phyloP scores from a whole-genome alignment of 1,284 basidiomycete genomes.

The Hemileia vastatrix region DNA sequence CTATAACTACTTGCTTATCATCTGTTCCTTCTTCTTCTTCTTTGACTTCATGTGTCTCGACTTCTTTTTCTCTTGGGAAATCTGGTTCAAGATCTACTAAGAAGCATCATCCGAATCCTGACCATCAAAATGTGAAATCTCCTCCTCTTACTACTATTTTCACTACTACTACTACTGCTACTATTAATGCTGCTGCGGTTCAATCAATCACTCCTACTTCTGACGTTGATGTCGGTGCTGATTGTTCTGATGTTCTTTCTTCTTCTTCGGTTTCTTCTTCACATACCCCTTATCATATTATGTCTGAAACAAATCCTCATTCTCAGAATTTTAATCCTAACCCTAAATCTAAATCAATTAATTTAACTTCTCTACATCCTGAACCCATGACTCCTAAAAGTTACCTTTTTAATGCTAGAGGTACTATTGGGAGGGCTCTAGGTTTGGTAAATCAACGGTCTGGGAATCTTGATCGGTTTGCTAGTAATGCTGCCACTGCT shows the following conservation, averaged over 20 bases:
- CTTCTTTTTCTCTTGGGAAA: too few relatives aligned
- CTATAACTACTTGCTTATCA: too few relatives aligned
- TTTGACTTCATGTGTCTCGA: too few relatives aligned
- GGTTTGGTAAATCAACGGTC: too few relatives aligned
- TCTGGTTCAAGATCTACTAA: too few relatives aligned
- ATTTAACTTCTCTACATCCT: too few relatives aligned
- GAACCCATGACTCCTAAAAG: conserved; percentile 6
- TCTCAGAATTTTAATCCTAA: conserved; percentile 5
- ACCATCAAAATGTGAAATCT: background rate
- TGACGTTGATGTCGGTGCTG: background rate
- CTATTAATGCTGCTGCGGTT: too few relatives aligned
- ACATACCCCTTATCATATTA: conserved; percentile 1
- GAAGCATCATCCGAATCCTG: background rate
- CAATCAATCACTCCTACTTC: background rate
- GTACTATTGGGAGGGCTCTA: background rate
- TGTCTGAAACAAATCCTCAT: background rate
- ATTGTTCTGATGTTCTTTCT: background rate
- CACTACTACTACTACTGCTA: background rate
- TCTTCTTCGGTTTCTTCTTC: background rate
- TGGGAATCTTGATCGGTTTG: too few relatives aligned
- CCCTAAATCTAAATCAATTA: conserved; percentile 6
- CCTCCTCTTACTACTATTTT: background rate
- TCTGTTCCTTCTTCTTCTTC: too few relatives aligned
- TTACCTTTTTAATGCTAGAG: conserved; percentile 12
- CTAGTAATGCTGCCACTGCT: too few relatives aligned